Conservation (phyloP, 768 basidiomycete genomes). For the Tylopilus sp. region DNA sequence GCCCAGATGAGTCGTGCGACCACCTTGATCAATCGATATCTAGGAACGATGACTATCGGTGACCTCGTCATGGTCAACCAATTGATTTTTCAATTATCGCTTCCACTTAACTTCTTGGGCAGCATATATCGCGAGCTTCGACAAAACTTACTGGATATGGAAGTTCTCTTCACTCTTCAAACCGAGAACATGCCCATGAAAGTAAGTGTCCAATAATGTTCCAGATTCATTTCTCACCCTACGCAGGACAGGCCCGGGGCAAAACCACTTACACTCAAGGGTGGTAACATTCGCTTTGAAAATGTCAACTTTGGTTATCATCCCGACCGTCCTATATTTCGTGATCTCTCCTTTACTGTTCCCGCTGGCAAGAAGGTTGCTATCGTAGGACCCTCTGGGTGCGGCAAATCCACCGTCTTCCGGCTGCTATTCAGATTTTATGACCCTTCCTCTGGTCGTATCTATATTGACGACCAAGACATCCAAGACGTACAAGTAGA, state of each 20-base stretch:
- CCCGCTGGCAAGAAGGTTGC: slow-evolving; percentile 97
- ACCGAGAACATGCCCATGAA: slow-evolving; percentile 70
- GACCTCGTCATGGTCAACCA: slow-evolving; percentile 99
- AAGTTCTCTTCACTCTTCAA: slow-evolving; percentile 86
- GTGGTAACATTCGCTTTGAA: slow-evolving; percentile 90
- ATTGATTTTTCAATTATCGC: slow-evolving; percentile 92
- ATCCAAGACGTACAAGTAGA: slow-evolving; percentile 68
- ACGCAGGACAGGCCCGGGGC: slow-evolving; percentile 66
- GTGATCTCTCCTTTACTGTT: slow-evolving; percentile 79
- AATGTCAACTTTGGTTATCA: slow-evolving; percentile 92
- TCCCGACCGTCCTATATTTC: slow-evolving; percentile 89
- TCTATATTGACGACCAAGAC: slow-evolving; percentile 86
- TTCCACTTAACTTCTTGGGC: slow-evolving; percentile 95
- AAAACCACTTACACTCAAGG: slow-evolving; percentile 61
- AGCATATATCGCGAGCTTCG: slow-evolving; percentile 96
- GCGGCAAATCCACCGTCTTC: slow-evolving; percentile 96
- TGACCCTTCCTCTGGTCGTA: slow-evolving; percentile 75
- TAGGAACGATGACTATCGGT: slow-evolving; percentile 96
- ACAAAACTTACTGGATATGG: slow-evolving; percentile 97
- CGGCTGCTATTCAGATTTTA: slow-evolving; percentile 95
- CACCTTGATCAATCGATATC: not conserved
- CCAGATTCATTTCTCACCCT: not conserved
- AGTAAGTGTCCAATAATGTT: slow-evolving; percentile 33
- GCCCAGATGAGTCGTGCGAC: not conserved
- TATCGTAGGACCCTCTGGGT: slow-evolving; percentile 95